Evolutionary conservation across 306 rosid genomes (phyloP), one percentile per base, ranked within the genome.

Genomic region (Corylus avellana): DNA sequence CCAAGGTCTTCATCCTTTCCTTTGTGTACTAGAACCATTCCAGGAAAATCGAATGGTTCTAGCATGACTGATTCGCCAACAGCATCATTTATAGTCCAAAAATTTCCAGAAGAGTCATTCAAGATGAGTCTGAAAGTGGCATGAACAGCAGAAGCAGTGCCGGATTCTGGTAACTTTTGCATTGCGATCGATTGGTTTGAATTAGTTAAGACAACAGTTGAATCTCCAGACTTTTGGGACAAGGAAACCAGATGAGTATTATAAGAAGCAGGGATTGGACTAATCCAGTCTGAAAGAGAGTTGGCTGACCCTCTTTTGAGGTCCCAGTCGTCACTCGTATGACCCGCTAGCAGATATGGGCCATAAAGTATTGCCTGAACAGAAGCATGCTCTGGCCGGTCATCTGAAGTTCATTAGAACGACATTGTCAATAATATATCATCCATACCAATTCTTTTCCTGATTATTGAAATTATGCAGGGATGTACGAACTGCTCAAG

Each of bases 291-390:
- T 37, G 88, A 46, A 75, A 70, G 20, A n/a, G 88, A 29, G 39
- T 29, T 57, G 5, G 63, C 77, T 47, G 77, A 67, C 49, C 82
- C 84, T 22, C 84, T 77, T 78, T 86, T 84, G 59, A 92, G 70
- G 76, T 88, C 88, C 94, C 88, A 84, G 72, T 88, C 88, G 48
- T 86, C 79, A 12, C 48, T 74, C 18, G 92, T 89, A 76, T 92
- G 89, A 67, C 90, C 97, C 0, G 87, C 92, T 8, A 92, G 97
- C 69, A 94, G 93, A 84, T 86, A 88, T 0, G 96, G 97, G 39
- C 98, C 98, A 58, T 85, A 92, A 2, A 92, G 93, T 82, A 90
- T 90, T 46, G 97, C 97, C 67, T 89, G 87, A 70, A 90, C n/a
- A 32, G 93, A 85, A 74, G 91, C 86, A 77, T 69, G 88, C 79